Evolutionary conservation across 2,329 filamentous ascomycete genomes (phyloP).

Genomic region (Epicoccum nigrum): DNA sequence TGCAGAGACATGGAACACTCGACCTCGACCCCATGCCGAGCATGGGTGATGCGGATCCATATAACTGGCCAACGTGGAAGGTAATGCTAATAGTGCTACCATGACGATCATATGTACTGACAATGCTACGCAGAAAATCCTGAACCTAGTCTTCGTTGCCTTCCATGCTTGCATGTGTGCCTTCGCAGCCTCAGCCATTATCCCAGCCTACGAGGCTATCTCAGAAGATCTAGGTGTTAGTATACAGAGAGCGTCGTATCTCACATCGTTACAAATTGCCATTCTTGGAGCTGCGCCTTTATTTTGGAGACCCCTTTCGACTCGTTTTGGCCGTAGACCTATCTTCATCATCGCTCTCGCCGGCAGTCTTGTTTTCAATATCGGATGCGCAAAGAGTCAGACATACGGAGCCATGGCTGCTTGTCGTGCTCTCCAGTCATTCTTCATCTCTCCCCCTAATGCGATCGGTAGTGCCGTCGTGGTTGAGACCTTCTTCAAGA

Average conservation of each 20-base stretch:
- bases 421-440: conserved; percentile 60
- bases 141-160: conserved; percentile 61
- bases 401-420: conserved; percentile 58
- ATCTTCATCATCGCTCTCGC: conserved; percentile 60
- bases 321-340: conserved; percentile 61
- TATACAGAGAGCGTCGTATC: conserved; percentile 59
- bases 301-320: conserved; percentile 63
- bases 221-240: conserved; percentile 57
- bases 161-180: conserved; percentile 65
- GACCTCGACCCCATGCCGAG: conserved; percentile 61
- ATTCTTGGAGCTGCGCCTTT: conserved; percentile 61
- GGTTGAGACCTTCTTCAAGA: conserved; percentile 63
- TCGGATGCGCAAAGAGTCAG: conserved; percentile 59
- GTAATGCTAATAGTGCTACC: conserved; percentile 29
- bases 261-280: conserved; percentile 62
- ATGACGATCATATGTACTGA: background rate
- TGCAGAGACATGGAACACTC: conserved; percentile 60
- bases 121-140: conserved; percentile 51
- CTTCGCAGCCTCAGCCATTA: conserved; percentile 61
- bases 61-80: conserved; percentile 62
- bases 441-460: conserved; percentile 62
- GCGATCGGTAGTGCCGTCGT: conserved; percentile 64
- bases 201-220: conserved; percentile 61
- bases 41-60: conserved; percentile 59
- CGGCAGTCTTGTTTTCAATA: conserved; percentile 56